A percentile compares a stretch with the other conserved stretches of the same genome.
These are phyloP conservation scores for Vigna nakashimae DNA, from an alignment of 306 rosid species.

Conservation along the genomic window DNA sequence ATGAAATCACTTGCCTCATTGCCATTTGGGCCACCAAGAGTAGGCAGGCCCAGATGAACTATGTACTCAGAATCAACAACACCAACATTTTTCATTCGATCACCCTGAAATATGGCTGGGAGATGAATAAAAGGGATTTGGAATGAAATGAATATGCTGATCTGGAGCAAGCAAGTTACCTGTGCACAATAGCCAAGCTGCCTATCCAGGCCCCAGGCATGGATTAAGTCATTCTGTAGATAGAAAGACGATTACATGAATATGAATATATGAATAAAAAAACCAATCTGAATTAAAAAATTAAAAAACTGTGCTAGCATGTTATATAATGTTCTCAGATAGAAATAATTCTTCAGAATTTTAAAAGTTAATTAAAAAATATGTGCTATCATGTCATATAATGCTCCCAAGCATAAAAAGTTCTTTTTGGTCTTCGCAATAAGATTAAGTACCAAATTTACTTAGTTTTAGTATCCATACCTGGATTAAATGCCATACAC, in stretches of 20 bases:
- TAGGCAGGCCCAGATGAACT: constrained; percentile 87
- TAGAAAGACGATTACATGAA: constrained; percentile 37
- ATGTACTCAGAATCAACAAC: constrained; percentile 86
- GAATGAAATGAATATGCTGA: constrained; percentile 20
- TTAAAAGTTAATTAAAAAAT: not conserved
- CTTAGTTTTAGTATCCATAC: constrained; percentile 49
- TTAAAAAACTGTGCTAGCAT: constrained; percentile 7
- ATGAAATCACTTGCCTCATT: constrained; percentile 59
- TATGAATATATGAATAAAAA: constrained; percentile 25
- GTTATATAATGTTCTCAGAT: constrained; percentile 21
- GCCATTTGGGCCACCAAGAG: constrained; percentile 75
- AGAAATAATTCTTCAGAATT: constrained; percentile 9
- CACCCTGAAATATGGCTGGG: constrained; percentile 66
- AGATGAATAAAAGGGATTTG: constrained; percentile 29
- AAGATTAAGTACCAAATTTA: constrained; percentile 23
- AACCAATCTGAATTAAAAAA: constrained; percentile 14
- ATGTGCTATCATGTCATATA: constrained; percentile 1
- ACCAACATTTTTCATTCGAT: constrained; percentile 75
- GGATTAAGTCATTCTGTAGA: constrained; percentile 92
- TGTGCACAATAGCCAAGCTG: constrained; percentile 95
- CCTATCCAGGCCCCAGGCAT: constrained; percentile 93
- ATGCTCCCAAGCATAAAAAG: constrained; percentile 22
- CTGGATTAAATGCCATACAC: constrained; percentile 95
- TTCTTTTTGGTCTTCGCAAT: constrained; percentile 29
- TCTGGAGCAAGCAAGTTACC: constrained; percentile 52